Conservation (phyloP, 805 yeast genomes). For the Candida qinlingensis region DNA sequence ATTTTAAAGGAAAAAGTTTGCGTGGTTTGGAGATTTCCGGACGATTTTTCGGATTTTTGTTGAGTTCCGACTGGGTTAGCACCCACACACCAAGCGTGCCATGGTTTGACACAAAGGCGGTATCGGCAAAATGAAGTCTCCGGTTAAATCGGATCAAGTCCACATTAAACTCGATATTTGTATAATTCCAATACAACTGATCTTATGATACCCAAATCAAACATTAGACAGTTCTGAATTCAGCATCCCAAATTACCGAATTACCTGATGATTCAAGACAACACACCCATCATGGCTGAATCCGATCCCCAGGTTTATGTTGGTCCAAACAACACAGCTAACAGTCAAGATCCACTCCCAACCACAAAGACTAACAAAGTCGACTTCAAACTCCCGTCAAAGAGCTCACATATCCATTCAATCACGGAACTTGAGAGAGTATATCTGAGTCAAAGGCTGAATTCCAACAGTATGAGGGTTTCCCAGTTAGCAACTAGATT, state of each 20-base stretch:
- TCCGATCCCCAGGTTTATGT: neutral
- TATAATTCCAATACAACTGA: too few relatives aligned
- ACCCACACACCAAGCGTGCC: slow-evolving; percentile 12
- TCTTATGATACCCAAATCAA: too few relatives aligned
- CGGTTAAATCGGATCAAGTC: too few relatives aligned
- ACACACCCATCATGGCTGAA: neutral
- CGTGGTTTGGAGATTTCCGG: neutral
- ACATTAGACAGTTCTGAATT: neutral
- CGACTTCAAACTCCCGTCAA: neutral
- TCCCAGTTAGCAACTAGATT: neutral
- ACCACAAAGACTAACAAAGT: neutral
- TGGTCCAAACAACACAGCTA: neutral
- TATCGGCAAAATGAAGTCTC: neutral
- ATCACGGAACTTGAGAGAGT: neutral
- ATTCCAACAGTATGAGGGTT: neutral
- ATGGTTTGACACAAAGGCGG: neutral
- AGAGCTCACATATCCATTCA: neutral
- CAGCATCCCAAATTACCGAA: neutral
- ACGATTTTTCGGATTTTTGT: neutral
- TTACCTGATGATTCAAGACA: neutral
- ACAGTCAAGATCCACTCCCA: neutral
- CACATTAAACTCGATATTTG: too few relatives aligned
- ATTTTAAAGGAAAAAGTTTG: neutral
- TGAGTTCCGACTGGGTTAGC: neutral
- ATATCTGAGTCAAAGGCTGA: neutral